These are phyloP conservation scores for Fusarium sp. DNA, from an alignment of 2,329 filamentous ascomycete species.

Conservation along the genomic window DNA sequence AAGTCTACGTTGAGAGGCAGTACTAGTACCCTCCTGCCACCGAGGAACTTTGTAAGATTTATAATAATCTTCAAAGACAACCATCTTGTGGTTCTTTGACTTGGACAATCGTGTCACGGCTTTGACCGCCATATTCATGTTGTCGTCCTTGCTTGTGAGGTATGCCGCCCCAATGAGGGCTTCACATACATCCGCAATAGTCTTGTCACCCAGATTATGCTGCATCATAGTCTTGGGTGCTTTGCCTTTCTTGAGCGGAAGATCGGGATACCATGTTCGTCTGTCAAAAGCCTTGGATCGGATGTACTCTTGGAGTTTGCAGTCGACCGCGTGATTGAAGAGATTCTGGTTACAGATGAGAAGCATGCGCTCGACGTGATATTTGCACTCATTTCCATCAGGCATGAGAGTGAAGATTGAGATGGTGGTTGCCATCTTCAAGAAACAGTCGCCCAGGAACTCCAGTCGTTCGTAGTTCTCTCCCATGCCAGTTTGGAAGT, in stretches of 20 bases:
- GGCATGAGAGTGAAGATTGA: constrained; percentile 83
- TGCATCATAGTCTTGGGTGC: constrained; percentile 58
- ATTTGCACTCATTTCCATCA: constrained; percentile 84
- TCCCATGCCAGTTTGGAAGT: constrained; percentile 88
- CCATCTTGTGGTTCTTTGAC: constrained; percentile 77
- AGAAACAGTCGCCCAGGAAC: constrained; percentile 91
- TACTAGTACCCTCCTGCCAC: constrained; percentile 75
- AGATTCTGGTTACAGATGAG: constrained; percentile 93
- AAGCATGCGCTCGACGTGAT: constrained; percentile 91
- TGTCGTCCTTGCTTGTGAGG: constrained; percentile 59
- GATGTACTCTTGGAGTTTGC: constrained; percentile 79
- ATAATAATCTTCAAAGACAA: constrained; percentile 79
- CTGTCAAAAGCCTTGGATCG: constrained; percentile 86
- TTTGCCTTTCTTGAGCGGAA: constrained; percentile 82
- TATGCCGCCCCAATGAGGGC: constrained; percentile 91
- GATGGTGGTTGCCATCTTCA: constrained; percentile 96
- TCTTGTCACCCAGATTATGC: constrained; percentile 86
- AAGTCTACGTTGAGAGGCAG: constrained; percentile 77
- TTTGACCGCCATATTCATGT: constrained; percentile 70
- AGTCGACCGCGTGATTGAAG: constrained; percentile 78
- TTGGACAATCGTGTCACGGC: constrained; percentile 79
- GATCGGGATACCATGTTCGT: constrained; percentile 88
- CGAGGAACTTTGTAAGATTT: constrained; percentile 74
- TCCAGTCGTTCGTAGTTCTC: constrained; percentile 95
- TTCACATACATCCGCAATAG: constrained; percentile 93